phyloP scores from a whole-genome alignment of 2,329 filamentous ascomycete genomes.

The Penicillium sp. region DNA sequence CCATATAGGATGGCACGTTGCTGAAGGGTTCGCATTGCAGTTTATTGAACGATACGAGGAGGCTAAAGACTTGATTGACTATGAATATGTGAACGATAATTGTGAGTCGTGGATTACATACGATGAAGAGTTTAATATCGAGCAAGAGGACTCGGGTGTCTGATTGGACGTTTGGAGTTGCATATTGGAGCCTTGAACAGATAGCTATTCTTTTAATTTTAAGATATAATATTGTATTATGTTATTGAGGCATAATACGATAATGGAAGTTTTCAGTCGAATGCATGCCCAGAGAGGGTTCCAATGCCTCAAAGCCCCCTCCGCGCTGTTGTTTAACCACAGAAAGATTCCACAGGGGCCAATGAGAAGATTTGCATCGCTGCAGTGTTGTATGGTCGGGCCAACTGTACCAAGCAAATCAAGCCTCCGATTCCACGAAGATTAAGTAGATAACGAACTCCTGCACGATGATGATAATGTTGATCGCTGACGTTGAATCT shows the following conservation, averaged over 20 bases:
- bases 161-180: neutral
- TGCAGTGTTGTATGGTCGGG: neutral
- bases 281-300: too few species aligned
- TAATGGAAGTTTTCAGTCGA: too few species aligned
- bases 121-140: neutral
- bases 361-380: neutral
- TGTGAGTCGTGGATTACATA: conserved; percentile 9
- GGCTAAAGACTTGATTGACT: conserved; percentile 7
- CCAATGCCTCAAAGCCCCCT: too few species aligned
- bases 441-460: neutral
- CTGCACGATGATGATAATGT: neutral
- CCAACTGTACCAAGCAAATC: neutral
- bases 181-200: neutral
- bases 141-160: conserved; percentile 12
- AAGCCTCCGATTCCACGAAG: neutral
- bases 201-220: too few species aligned
- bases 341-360: neutral
- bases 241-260: too few species aligned
- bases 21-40: conserved; percentile 29
- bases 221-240: too few species aligned
- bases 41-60: conserved; percentile 27
- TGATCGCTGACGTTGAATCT: neutral
- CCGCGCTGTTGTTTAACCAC: too few species aligned
- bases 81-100: neutral
- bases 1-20: conserved; percentile 41